Evolutionary conservation across 2,329 filamentous ascomycete species (phyloP).

Genomic region (Teratosphaeriaceae sp.): DNA sequence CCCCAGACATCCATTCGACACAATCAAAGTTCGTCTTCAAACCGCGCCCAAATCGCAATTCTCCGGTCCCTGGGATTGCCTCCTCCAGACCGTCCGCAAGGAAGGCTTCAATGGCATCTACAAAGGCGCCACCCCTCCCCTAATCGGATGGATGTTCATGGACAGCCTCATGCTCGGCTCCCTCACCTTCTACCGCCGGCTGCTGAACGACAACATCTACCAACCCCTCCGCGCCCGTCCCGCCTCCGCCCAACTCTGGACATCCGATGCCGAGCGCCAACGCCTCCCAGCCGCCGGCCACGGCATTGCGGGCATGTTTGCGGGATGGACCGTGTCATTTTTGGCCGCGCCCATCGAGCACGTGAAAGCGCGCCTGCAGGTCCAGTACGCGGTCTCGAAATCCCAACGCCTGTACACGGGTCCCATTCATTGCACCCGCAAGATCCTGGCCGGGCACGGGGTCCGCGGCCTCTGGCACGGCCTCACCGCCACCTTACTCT

Average conservation of each 20-base stretch:
- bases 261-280: slow-evolving; percentile 28
- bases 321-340: slow-evolving; percentile 85
- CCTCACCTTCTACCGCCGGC: slow-evolving; percentile 78
- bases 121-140: slow-evolving; percentile 74
- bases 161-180: slow-evolving; percentile 89
- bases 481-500: slow-evolving; percentile 74
- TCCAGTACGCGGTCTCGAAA: slow-evolving; percentile 83
- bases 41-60: slow-evolving; percentile 75
- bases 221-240: slow-evolving; percentile 36
- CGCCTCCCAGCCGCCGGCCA: slow-evolving; percentile 72
- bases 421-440: slow-evolving; percentile 73
- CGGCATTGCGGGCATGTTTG: slow-evolving; percentile 78
- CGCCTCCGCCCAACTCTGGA: slow-evolving; percentile 14
- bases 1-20: slow-evolving; percentile 73
- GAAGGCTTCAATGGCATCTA: slow-evolving; percentile 84
- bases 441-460: slow-evolving; percentile 62
- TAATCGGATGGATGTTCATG: slow-evolving; percentile 99
- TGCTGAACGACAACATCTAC: slow-evolving; percentile 78
- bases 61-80: slow-evolving; percentile 76
- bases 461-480: slow-evolving; percentile 79
- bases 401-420: slow-evolving; percentile 73
- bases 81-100: slow-evolving; percentile 74
- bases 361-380: slow-evolving; percentile 86
- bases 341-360: slow-evolving; percentile 93
- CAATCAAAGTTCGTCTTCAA: slow-evolving; percentile 91